Evolutionary conservation across 108 stramenopile genomes (phyloP).

Genomic region (Skeletonema potamos): DNA sequence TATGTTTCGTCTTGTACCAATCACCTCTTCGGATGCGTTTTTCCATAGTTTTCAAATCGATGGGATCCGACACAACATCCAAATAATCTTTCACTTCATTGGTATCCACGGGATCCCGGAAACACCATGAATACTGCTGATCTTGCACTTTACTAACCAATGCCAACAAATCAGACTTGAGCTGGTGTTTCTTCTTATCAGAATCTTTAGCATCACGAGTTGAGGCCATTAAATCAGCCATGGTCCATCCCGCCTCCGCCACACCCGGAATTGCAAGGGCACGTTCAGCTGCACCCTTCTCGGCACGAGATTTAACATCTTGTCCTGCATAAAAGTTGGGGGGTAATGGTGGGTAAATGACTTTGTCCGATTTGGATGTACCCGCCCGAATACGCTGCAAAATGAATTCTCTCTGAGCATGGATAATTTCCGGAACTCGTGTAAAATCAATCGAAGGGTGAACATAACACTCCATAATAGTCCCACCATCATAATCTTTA

Average conservation of each 20-base stretch:
- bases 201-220: slow-evolving; percentile 69
- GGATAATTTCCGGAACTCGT: slow-evolving; percentile 82
- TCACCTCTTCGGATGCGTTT: slow-evolving; percentile 82
- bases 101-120: slow-evolving; percentile 91
- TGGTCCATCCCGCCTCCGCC: slow-evolving; percentile 92
- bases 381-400: slow-evolving; percentile 48
- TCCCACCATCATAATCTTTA: slow-evolving; percentile 99
- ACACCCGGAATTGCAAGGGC: slow-evolving; percentile 90
- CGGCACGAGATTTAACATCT: slow-evolving; percentile 35
- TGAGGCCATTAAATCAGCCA: slow-evolving; percentile 66
- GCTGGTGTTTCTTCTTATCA: slow-evolving; percentile 69
- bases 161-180: slow-evolving; percentile 65
- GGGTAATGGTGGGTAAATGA: slow-evolving; percentile 67
- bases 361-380: slow-evolving; percentile 65
- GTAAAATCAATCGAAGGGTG: slow-evolving; percentile 94
- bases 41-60: slow-evolving; percentile 89
- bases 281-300: slow-evolving; percentile 58
- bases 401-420: slow-evolving; percentile 73
- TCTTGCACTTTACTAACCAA: slow-evolving; percentile 83
- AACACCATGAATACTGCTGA: slow-evolving; percentile 93
- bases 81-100: slow-evolving; percentile 88
- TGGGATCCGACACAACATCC: slow-evolving; percentile 82
- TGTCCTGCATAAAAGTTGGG: slow-evolving; percentile 48
- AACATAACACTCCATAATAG: slow-evolving; percentile 99
- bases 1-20: slow-evolving; percentile 78